Percentiles rank a stretch among this genome's conserved stretches.
phyloP scores from a whole-genome alignment of 2,329 filamentous ascomycete species.

The Colletotrichum limetticola region DNA sequence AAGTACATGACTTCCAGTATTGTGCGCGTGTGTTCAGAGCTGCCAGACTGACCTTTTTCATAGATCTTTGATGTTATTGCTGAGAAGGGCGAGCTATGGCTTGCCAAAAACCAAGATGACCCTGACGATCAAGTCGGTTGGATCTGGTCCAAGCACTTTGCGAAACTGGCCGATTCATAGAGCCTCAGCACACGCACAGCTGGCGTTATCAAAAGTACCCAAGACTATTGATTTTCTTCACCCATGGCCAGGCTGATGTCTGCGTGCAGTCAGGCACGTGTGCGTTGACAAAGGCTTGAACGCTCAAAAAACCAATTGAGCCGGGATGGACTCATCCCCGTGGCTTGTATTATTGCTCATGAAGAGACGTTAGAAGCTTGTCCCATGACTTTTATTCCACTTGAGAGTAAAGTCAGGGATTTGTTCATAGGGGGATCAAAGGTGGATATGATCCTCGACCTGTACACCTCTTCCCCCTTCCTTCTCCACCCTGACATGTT shows the following conservation, averaged over 20 bases:
- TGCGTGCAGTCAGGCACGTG: constrained; percentile 30
- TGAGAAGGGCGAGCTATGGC: constrained; percentile 97
- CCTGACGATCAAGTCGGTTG: constrained; percentile 82
- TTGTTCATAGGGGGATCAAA: background rate
- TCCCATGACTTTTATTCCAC: background rate
- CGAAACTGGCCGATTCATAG: constrained; percentile 67
- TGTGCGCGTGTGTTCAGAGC: constrained; percentile 4
- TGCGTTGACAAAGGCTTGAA: constrained; percentile 9
- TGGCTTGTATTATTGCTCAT: constrained; percentile 19
- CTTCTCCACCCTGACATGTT: background rate
- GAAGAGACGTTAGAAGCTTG: background rate
- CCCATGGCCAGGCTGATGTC: background rate
- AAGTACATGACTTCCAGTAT: constrained; percentile 42
- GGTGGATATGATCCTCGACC: background rate
- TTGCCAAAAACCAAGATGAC: constrained; percentile 97
- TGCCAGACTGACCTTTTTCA: constrained; percentile 14
- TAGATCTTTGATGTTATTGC: constrained; percentile 91
- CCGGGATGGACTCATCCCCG: background rate
- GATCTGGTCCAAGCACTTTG: constrained; percentile 99
- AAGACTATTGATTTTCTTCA: constrained; percentile 8
- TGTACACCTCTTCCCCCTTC: constrained; percentile 13
- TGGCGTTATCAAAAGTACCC: constrained; percentile 21
- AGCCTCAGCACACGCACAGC: constrained; percentile 9
- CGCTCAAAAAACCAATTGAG: constrained; percentile 2
- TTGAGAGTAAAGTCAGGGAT: background rate